Percentiles rank a stretch among this genome's conserved stretches.
Conservation (phyloP, 129 eudicot genomes). For the Apium graveolens region DNA sequence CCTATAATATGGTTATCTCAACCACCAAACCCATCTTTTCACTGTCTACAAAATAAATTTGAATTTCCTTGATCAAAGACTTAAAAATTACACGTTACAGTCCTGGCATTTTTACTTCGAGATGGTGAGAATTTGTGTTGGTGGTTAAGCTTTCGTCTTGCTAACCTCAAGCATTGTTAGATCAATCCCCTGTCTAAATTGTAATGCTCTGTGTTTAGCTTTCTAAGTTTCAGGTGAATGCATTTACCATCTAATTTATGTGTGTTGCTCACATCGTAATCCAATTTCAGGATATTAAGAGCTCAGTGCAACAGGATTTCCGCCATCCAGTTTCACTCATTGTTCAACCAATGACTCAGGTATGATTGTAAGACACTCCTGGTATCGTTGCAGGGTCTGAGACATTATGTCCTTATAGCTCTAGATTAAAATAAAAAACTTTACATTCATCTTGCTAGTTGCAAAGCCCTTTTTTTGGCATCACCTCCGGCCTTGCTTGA, state of each 20-base stretch:
- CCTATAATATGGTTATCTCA: neutral
- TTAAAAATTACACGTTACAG: neutral
- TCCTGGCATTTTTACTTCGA: neutral
- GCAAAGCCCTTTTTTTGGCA: neutral
- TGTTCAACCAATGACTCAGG: slow-evolving; percentile 99
- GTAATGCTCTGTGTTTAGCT: neutral
- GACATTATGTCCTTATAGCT: neutral
- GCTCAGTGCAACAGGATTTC: slow-evolving; percentile 71
- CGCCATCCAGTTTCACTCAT: slow-evolving; percentile 96
- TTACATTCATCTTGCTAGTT: neutral
- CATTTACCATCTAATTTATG: neutral
- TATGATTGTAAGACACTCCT: slow-evolving; percentile 1
- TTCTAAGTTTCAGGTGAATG: neutral
- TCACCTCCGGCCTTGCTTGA: neutral
- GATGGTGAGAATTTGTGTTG: neutral
- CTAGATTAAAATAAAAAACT: neutral
- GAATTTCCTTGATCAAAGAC: neutral
- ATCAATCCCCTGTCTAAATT: neutral
- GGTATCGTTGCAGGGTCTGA: neutral
- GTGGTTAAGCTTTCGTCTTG: neutral
- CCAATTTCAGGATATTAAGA: slow-evolving; percentile 59
- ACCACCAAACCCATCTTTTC: neutral
- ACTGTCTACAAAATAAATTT: neutral
- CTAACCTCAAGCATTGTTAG: neutral
- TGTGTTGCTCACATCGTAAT: neutral